These are phyloP conservation scores for Citrus mangshanensis DNA, from an alignment of 345 rosid genomes.

Conservation along the genomic window DNA sequence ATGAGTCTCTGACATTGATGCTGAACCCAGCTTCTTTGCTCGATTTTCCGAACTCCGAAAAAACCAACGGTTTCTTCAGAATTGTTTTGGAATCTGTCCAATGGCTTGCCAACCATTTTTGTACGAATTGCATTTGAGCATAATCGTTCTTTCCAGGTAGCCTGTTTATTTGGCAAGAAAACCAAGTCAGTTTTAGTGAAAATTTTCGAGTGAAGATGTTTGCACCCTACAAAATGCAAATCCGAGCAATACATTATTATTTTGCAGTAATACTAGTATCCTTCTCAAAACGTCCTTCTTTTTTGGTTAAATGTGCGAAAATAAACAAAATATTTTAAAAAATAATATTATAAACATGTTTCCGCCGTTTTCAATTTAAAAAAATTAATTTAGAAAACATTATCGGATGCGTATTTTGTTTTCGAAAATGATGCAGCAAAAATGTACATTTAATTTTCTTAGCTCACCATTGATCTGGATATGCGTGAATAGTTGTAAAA, in stretches of 20 bases:
- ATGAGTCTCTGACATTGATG: slow-evolving; percentile 20
- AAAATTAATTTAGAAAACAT: too few relatives aligned
- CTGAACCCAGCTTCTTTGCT: slow-evolving; percentile 30
- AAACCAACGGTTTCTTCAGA: slow-evolving; percentile 40
- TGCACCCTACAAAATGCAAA: background rate
- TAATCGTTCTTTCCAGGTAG: slow-evolving; percentile 16
- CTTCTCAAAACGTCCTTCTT: too few relatives aligned
- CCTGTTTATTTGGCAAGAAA: slow-evolving; percentile 12
- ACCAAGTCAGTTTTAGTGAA: background rate
- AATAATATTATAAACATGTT: too few relatives aligned
- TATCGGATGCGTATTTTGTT: too few relatives aligned
- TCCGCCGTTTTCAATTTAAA: too few relatives aligned
- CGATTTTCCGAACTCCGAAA: slow-evolving; percentile 45
- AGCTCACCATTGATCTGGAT: slow-evolving; percentile 41
- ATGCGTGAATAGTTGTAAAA: slow-evolving; percentile 46
- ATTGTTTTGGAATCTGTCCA: slow-evolving; percentile 27
- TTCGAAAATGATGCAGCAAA: too few relatives aligned
- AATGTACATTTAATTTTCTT: too few relatives aligned
- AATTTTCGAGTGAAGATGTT: background rate
- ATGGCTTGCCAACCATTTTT: slow-evolving; percentile 38
- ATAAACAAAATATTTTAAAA: too few relatives aligned
- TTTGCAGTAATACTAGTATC: too few relatives aligned
- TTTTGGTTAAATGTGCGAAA: too few relatives aligned
- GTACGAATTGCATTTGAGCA: slow-evolving; percentile 28
- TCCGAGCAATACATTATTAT: too few relatives aligned